These are phyloP conservation scores for Torulaspora franciscae DNA, from an alignment of 805 yeast genomes.

Conservation along the genomic window DNA sequence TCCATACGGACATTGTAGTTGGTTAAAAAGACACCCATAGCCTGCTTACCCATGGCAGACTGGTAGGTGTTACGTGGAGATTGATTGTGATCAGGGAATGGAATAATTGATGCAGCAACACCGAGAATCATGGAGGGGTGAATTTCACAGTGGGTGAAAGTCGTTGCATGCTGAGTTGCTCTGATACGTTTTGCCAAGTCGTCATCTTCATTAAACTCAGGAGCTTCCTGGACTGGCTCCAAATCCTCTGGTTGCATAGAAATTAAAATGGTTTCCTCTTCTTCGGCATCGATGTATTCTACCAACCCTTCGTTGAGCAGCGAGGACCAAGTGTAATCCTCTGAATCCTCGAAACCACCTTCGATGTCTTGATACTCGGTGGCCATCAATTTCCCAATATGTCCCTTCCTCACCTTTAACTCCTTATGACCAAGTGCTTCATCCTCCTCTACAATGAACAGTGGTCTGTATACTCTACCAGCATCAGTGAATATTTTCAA, in stretches of 20 bases:
- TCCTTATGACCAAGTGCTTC: conserved; percentile 60
- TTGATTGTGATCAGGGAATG: conserved; percentile 99
- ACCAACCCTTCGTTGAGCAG: conserved; percentile 81
- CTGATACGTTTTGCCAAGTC: conserved; percentile 74
- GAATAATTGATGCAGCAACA: conserved; percentile 97
- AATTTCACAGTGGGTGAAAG: conserved; percentile 97
- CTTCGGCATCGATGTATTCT: conserved; percentile 97
- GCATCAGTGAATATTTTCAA: conserved; percentile 96
- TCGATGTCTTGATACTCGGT: conserved; percentile 55
- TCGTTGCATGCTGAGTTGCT: conserved; percentile 62
- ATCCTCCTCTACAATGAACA: conserved; percentile 88
- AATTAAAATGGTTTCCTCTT: conserved; percentile 96
- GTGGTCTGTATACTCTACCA: conserved; percentile 95
- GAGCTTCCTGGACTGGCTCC: conserved; percentile 54
- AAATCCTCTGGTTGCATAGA: conserved; percentile 99
- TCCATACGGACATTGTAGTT: conserved; percentile 97
- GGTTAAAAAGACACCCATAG: conserved; percentile 97
- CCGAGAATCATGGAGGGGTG: conserved; percentile 99
- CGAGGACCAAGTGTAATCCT: conserved; percentile 78
- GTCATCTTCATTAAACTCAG: conserved; percentile 42
- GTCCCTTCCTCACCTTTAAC: conserved; percentile 77
- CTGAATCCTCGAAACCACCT: conserved; percentile 47
- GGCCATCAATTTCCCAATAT: conserved; percentile 64
- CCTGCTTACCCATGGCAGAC: conserved; percentile 99
- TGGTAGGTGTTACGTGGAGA: conserved; percentile 99